Base-by-base conservation (phyloP, 2,329 filamentous ascomycete species). In the Onygenales sp. region DNA sequence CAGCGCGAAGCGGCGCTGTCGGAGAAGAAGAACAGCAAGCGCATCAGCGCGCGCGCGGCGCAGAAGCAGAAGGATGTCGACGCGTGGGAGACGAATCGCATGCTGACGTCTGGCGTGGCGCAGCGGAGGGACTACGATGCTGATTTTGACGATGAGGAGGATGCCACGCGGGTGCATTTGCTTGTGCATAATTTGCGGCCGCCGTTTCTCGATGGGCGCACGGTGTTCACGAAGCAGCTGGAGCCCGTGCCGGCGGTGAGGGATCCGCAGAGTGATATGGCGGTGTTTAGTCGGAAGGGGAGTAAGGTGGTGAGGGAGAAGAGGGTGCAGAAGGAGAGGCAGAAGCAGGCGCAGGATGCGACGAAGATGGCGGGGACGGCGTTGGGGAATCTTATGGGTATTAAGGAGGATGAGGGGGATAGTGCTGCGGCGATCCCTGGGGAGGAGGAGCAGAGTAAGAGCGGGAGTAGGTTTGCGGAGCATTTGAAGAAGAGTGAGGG, bases 81-180 rank as follows among this genome's bases (percentile, higher is more conserved):
- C 70, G 92, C 91, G 0, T 98, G 93, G 93, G 94, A 98, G 70
- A 93, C 92, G 13, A 98, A 98, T 68, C 87, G 93, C 55, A 97
- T 98, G 93, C 78, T 98, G 56, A 93, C 91, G 1, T 96, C 91
- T 17, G 92, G 92, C 53, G 91, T 98, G 14, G 93, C 93, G 14
- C 94, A 98, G 69, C 78, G 92, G 64, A 78, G 89, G 60, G 88
- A 93, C 62, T 82, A 89, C 66, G 84, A 85, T 27, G 79, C 82
- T 47, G 89, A 93, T 65, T 95, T 96, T 63, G 85, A 86, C 50
- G 70, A 73, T 14, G 93, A 98, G 58, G 87, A 96, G 48, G 93
- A 98, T 65, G 84, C 83, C 27, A 95, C 86, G 6, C 80, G 94
- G 56, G 83, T 97, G 11, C 93, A 98, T 73, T 74, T 98, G 40